A percentile compares a stretch with the other conserved stretches of the same genome.
Evolutionary conservation across 1,139 yeast genomes (phyloP).

Genomic region (Hyphopichia buzzinii): DNA sequence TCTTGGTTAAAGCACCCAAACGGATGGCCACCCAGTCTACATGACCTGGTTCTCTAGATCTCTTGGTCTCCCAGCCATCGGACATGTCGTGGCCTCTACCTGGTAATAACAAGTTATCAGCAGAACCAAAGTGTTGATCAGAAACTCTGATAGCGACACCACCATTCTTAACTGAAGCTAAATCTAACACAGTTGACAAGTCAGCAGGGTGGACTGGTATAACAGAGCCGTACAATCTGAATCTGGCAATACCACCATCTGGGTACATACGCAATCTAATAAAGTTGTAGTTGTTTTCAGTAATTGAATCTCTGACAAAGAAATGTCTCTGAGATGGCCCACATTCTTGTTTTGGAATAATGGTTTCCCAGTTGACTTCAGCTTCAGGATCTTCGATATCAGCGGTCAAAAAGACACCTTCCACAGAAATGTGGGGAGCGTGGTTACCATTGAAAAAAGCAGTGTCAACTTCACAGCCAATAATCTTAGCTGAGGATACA

Average conservation of each 20-base stretch:
- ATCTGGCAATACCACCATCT: conserved; percentile 96
- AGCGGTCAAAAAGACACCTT: conserved; percentile 51
- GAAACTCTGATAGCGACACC: conserved; percentile 82
- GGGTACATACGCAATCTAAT: conserved; percentile 89
- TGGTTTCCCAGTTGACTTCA: conserved; percentile 56
- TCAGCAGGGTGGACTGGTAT: conserved; percentile 60
- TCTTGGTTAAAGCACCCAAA: conserved; percentile 63
- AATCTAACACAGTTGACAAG: conserved; percentile 51
- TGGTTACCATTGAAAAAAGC: conserved; percentile 93
- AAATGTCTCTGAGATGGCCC: conserved; percentile 88
- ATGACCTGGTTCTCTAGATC: conserved; percentile 82
- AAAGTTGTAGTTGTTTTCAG: conserved; percentile 67
- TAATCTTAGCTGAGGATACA: conserved; percentile 72
- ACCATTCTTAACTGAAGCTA: conserved; percentile 82
- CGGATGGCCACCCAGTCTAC: conserved; percentile 86
- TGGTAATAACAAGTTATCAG: conserved; percentile 82
- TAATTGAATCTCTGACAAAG: conserved; percentile 59
- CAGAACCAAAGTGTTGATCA: conserved; percentile 92
- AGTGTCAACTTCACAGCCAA: conserved; percentile 88
- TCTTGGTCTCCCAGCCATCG: conserved; percentile 97
- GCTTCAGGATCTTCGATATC: conserved; percentile 27
- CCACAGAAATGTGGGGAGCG: conserved; percentile 87
- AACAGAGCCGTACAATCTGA: conserved; percentile 82
- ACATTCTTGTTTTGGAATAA: conserved; percentile 72
- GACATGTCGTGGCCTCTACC: conserved; percentile 96